These are phyloP conservation scores for Lasiodiplodia sp. DNA, from an alignment of 2,329 filamentous ascomycete genomes.

Conservation along the genomic window DNA sequence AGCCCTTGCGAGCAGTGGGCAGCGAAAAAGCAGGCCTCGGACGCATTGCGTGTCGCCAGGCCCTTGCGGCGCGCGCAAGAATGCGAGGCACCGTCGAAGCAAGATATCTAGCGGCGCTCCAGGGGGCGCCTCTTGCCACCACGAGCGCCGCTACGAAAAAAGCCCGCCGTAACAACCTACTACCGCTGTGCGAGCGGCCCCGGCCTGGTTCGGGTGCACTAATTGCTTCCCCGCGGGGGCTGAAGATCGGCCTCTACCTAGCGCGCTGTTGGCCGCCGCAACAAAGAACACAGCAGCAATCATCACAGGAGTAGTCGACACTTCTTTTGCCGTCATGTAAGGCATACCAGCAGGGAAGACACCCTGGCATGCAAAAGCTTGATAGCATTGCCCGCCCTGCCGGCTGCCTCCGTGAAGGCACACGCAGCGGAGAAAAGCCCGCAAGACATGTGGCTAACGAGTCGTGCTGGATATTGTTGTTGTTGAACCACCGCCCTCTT, in stretches of 20 bases:
- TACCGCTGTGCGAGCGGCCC: conserved; percentile 11
- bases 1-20: conserved; percentile 10
- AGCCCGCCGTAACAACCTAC: not conserved
- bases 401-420: conserved; percentile 8
- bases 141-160: conserved; percentile 1
- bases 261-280: conserved; percentile 7
- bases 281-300: conserved; percentile 10
- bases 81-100: conserved; percentile 4
- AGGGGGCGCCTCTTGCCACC: conserved; percentile 7
- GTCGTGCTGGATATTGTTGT: not conserved
- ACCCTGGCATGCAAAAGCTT: conserved; percentile 26
- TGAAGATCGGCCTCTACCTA: conserved; percentile 11
- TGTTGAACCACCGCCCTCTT: not conserved
- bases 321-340: conserved; percentile 4
- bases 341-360: conserved; percentile 4
- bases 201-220: conserved; percentile 5
- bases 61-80: conserved; percentile 22
- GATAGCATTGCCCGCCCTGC: conserved; percentile 6
- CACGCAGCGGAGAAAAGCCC: conserved; percentile 15
- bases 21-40: conserved; percentile 21
- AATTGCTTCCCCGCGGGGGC: conserved; percentile 18
- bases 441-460: not conserved
- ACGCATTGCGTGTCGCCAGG: conserved; percentile 28
- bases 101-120: not conserved
- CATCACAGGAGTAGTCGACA: not conserved